These are phyloP conservation scores for Mimosa pudica DNA, from an alignment of 306 rosid genomes.

Conservation along the genomic window DNA sequence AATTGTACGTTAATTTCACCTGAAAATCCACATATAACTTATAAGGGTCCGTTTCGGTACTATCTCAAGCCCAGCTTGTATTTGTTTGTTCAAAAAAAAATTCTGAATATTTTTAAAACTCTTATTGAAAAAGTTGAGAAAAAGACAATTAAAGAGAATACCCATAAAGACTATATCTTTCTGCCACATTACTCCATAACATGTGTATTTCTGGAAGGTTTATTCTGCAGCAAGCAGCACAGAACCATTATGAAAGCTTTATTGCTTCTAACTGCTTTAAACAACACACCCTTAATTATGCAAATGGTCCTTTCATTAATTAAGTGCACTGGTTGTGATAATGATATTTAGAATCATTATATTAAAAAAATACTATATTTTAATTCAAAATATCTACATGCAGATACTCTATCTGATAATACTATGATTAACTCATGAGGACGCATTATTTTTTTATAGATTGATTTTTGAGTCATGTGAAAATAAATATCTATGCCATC, in stretches of 20 bases:
- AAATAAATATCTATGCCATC: neutral
- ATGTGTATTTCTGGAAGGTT: neutral
- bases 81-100: too few relatives aligned
- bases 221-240: neutral
- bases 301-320: constrained; percentile 23
- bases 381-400: constrained; percentile 1
- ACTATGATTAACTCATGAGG: neutral
- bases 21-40: too few relatives aligned
- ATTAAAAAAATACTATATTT: neutral
- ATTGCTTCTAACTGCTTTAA: constrained; percentile 1
- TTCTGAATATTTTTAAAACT: neutral
- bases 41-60: too few relatives aligned
- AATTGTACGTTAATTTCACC: neutral
- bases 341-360: constrained; percentile 31
- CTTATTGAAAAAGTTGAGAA: neutral
- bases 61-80: too few relatives aligned
- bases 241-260: neutral
- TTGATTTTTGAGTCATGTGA: neutral
- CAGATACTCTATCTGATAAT: neutral
- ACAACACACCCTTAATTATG: constrained; percentile 22
- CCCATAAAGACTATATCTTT: constrained; percentile 13
- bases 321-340: neutral
- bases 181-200: neutral
- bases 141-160: neutral
- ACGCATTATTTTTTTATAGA: neutral